Percentiles rank a stretch among this genome's conserved stretches.
Conservation (phyloP, 108 stramenopile species). For the Aurantiochytrium sp. region DNA sequence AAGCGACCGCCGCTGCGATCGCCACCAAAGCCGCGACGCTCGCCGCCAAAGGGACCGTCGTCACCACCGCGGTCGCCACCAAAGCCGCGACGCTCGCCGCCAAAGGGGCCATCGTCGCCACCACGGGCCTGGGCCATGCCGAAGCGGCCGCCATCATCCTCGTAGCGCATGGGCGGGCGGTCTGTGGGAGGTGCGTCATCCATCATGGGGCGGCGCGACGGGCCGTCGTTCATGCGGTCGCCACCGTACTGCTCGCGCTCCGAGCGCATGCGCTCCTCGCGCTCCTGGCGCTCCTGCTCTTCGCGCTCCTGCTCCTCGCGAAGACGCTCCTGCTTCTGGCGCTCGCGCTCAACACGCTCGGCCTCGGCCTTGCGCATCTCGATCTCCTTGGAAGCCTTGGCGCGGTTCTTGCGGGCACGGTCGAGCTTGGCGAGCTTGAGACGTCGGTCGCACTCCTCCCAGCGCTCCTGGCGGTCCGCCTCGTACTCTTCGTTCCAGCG, state of each 20-base stretch:
- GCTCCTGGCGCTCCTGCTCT: background rate
- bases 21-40: background rate
- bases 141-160: background rate
- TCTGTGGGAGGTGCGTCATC: background rate
- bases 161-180: background rate
- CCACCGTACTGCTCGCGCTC: background rate
- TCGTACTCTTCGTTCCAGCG: conserved; percentile 14
- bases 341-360: conserved; percentile 11
- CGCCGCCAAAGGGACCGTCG: background rate
- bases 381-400: background rate
- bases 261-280: background rate
- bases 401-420: background rate
- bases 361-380: background rate
- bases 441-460: background rate
- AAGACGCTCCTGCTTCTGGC: background rate
- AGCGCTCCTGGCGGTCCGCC: background rate
- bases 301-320: background rate
- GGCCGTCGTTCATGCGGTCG: background rate
- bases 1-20: background rate
- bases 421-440: conserved; percentile 17
- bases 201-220: background rate
- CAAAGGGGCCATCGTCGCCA: background rate
- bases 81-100: background rate
- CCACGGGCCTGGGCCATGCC: background rate
- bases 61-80: background rate